phyloP scores from a whole-genome alignment of 345 rosid species.

The Conringia planisiliqua region DNA sequence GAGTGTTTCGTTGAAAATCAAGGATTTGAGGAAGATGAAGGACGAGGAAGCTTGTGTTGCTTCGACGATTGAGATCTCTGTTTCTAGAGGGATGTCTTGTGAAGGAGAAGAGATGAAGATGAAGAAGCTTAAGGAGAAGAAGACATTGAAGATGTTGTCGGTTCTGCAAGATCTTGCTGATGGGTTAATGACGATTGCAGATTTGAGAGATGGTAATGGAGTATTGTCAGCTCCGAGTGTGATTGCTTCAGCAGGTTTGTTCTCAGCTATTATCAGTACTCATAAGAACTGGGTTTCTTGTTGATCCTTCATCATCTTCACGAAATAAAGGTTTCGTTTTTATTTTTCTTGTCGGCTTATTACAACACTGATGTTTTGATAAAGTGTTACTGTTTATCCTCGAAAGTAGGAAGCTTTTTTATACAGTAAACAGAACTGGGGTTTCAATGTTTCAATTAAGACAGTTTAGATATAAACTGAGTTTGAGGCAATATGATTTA shows the following conservation, averaged over 20 bases:
- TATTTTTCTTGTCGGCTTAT: background rate
- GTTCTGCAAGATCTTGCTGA: conserved; percentile 82
- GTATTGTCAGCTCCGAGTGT: conserved; percentile 47
- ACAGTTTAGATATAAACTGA: conserved; percentile 13
- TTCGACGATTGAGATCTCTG: conserved; percentile 49
- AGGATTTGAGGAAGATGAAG: conserved; percentile 59
- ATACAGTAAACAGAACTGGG: background rate
- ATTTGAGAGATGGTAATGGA: conserved; percentile 70
- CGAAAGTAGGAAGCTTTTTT: background rate
- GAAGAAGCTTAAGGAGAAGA: conserved; percentile 67
- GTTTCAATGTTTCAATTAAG: background rate
- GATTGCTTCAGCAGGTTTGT: conserved; percentile 69
- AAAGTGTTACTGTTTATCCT: background rate
- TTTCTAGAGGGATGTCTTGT: conserved; percentile 43
- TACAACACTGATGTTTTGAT: background rate
- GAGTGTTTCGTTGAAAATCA: conserved; percentile 59
- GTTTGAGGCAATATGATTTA: conserved; percentile 7
- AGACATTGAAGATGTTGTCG: conserved; percentile 67
- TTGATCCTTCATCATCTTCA: conserved; percentile 15
- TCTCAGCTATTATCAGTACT: conserved; percentile 83
- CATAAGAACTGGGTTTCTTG: conserved; percentile 92
- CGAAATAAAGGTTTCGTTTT: conserved; percentile 4
- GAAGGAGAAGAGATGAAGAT: conserved; percentile 47
- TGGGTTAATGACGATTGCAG: conserved; percentile 74
- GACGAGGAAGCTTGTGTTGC: conserved; percentile 52